Evolutionary conservation across 352 stramenopile species (phyloP).

Genomic region (Plasmopara viticola): DNA sequence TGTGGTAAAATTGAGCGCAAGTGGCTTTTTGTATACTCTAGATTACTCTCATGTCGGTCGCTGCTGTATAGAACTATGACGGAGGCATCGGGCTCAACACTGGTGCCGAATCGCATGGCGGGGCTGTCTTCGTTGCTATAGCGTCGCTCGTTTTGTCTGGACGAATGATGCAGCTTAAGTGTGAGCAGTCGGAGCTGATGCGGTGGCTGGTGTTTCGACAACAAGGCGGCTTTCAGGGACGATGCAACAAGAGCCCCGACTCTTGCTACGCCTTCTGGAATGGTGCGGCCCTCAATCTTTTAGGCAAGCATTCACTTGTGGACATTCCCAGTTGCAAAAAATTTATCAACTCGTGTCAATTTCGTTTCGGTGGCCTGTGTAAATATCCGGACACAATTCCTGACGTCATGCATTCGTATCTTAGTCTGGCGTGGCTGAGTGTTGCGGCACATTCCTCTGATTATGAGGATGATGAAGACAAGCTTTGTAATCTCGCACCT

Average conservation of each 20-base stretch:
- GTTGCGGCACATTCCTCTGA: conserved; percentile 44
- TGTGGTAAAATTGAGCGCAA: conserved; percentile 30
- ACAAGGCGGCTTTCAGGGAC: conserved; percentile 82
- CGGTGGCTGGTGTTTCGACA: conserved; percentile 82
- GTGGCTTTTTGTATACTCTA: neutral
- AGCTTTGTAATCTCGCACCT: conserved; percentile 36
- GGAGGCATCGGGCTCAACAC: conserved; percentile 68
- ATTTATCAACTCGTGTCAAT: conserved; percentile 86
- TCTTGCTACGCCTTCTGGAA: conserved; percentile 92
- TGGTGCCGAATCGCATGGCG: conserved; percentile 66
- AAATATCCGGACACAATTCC: conserved; percentile 73
- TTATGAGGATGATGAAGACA: conserved; percentile 7
- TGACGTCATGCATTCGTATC: conserved; percentile 91
- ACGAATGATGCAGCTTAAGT: conserved; percentile 59
- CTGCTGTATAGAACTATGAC: conserved; percentile 56
- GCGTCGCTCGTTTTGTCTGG: conserved; percentile 64
- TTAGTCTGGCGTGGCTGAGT: conserved; percentile 86
- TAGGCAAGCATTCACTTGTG: conserved; percentile 74
- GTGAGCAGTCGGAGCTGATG: conserved; percentile 58
- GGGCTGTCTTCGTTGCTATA: conserved; percentile 67
- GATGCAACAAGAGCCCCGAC: conserved; percentile 87
- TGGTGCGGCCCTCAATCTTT: conserved; percentile 76
- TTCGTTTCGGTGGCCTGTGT: conserved; percentile 75
- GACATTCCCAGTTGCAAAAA: conserved; percentile 54
- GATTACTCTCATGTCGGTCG: conserved; percentile 7